phyloP scores from a whole-genome alignment of 2,329 filamentous ascomycete species.

The Alternaria dauci region DNA sequence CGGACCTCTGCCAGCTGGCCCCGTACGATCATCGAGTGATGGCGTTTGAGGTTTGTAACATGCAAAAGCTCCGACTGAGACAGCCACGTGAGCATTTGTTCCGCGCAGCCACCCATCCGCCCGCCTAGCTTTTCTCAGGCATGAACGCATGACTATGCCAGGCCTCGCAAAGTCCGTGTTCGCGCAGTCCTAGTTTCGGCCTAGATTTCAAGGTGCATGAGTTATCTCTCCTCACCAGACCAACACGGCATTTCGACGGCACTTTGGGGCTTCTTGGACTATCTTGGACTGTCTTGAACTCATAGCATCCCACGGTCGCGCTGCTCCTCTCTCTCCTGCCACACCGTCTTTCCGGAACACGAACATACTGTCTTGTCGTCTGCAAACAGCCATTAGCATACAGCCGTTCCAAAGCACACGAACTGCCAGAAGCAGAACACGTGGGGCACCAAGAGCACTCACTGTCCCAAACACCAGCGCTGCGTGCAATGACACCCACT shows the following conservation, averaged over 20 bases:
- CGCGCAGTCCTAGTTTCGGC: conserved; percentile 47
- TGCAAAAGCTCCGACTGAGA: conserved; percentile 45
- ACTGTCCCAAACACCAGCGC: conserved; percentile 93
- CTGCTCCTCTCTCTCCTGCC: conserved; percentile 95
- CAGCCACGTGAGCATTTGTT: conserved; percentile 45
- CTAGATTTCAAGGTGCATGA: conserved; percentile 40
- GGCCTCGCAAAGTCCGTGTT: conserved; percentile 40
- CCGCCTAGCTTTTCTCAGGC: conserved; percentile 33
- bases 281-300: conserved; percentile 40
- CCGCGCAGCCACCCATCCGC: conserved; percentile 32
- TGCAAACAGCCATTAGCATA: conserved; percentile 12
- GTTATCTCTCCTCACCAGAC: conserved; percentile 23
- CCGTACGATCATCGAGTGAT: conserved; percentile 26
- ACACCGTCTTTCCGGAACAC: conserved; percentile 96
- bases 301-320: conserved; percentile 88
- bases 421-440: not conserved
- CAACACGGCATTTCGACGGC: conserved; percentile 28
- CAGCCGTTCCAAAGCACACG: not conserved
- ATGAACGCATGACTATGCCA: conserved; percentile 48
- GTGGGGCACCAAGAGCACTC: conserved; percentile 23
- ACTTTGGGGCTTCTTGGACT: conserved; percentile 26
- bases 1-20: conserved; percentile 18
- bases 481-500: conserved; percentile 92
- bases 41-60: conserved; percentile 52
- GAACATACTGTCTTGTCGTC: conserved; percentile 97